Evolutionary conservation across 345 rosid species (phyloP).

Genomic region (Lepidium sativum): DNA sequence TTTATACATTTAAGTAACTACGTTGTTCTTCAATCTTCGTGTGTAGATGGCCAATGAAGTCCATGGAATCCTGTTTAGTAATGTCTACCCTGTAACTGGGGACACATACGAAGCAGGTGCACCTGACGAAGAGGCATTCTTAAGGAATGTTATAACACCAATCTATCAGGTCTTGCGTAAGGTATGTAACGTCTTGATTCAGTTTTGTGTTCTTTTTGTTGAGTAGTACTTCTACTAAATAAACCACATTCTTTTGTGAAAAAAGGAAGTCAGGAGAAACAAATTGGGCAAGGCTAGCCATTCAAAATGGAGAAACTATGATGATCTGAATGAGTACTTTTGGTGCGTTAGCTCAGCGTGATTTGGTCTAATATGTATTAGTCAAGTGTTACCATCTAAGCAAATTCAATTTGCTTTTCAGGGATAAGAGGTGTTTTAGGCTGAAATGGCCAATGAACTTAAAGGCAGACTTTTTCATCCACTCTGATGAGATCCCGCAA

Average conservation of each 20-base stretch:
- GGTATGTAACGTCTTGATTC: slow-evolving; percentile 36
- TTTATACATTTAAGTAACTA: slow-evolving; percentile 13
- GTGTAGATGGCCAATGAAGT: slow-evolving; percentile 77
- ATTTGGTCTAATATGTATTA: slow-evolving; percentile 6
- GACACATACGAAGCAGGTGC: slow-evolving; percentile 36
- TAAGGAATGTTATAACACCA: slow-evolving; percentile 70
- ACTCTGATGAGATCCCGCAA: slow-evolving; percentile 32
- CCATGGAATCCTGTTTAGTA: slow-evolving; percentile 41
- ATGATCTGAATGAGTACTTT: slow-evolving; percentile 94
- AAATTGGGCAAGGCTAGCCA: slow-evolving; percentile 83
- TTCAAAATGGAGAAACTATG: slow-evolving; percentile 97
- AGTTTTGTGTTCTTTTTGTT: background rate
- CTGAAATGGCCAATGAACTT: slow-evolving; percentile 67
- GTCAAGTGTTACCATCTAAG: slow-evolving; percentile 3
- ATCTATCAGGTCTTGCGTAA: slow-evolving; percentile 59
- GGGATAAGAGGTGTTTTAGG: slow-evolving; percentile 70
- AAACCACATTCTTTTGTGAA: slow-evolving; percentile 15
- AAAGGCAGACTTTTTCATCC: slow-evolving; percentile 65
- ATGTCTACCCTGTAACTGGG: slow-evolving; percentile 51
- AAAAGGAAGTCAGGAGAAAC: slow-evolving; percentile 83
- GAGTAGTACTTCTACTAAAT: background rate
- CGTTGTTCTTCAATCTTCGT: slow-evolving; percentile 15
- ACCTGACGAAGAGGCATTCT: slow-evolving; percentile 70
- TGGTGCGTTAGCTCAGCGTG: slow-evolving; percentile 46
- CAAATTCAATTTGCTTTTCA: slow-evolving; percentile 2